Evolutionary conservation across 2,329 filamentous ascomycete genomes (phyloP).

Genomic region (Neoascochyta sp.): DNA sequence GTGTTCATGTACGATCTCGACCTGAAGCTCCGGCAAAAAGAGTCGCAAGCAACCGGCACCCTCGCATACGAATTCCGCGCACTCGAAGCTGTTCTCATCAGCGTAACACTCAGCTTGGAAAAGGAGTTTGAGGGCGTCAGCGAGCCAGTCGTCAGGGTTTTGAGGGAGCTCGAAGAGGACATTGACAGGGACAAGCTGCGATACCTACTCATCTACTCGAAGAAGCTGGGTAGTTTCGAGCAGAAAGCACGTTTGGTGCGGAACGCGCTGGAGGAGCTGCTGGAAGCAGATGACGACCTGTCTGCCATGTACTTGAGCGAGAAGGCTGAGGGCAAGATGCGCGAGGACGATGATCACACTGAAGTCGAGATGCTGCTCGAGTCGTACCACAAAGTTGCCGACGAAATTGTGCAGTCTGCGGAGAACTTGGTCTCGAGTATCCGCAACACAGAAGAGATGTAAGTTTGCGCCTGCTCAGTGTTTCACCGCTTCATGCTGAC

Average conservation of each 20-base stretch:
- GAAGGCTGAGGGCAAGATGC: constrained; percentile 67
- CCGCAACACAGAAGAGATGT: constrained; percentile 98
- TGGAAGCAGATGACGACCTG: constrained; percentile 94
- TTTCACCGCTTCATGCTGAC: constrained; percentile 9
- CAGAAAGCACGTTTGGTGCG: constrained; percentile 92
- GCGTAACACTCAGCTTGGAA: constrained; percentile 86
- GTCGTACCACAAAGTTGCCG: constrained; percentile 95
- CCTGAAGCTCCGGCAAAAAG: constrained; percentile 82
- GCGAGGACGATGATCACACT: constrained; percentile 82
- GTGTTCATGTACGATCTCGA: constrained; percentile 98
- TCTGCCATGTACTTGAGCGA: constrained; percentile 94
- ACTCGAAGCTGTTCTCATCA: constrained; percentile 90
- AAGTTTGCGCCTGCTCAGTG: constrained; percentile 37
- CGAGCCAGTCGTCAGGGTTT: constrained; percentile 83
- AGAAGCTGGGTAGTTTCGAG: constrained; percentile 94
- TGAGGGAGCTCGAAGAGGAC: constrained; percentile 90
- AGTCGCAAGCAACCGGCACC: constrained; percentile 47
- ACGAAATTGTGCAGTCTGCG: constrained; percentile 95
- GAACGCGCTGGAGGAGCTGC: constrained; percentile 88
- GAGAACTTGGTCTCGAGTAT: constrained; percentile 92
- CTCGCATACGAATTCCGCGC: constrained; percentile 95
- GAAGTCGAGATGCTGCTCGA: constrained; percentile 97
- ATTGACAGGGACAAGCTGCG: constrained; percentile 93
- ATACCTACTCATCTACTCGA: constrained; percentile 86
- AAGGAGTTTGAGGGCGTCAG: constrained; percentile 92